phyloP scores from a whole-genome alignment of 352 stramenopile species.

The Phytophthora chlamydospora region DNA sequence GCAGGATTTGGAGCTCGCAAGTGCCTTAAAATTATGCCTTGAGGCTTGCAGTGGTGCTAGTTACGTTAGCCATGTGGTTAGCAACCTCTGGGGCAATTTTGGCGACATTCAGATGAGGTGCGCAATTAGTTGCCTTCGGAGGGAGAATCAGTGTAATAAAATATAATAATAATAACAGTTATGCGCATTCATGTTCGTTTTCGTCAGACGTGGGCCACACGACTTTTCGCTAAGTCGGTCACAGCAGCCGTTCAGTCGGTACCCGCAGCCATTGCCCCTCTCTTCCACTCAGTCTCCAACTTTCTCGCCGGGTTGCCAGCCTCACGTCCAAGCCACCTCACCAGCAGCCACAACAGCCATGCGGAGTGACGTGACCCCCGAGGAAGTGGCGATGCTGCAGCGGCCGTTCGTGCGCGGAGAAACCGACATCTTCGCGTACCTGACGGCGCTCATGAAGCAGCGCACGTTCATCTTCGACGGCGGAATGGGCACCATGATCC shows the following conservation, averaged over 20 bases:
- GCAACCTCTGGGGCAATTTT: too few species aligned
- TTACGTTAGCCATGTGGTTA: too few species aligned
- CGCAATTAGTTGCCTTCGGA: too few species aligned
- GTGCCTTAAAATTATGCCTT: too few species aligned
- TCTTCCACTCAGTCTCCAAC: constrained; percentile 24
- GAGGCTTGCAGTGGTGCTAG: too few species aligned
- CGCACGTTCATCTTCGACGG: constrained; percentile 96
- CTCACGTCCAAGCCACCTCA: too few species aligned
- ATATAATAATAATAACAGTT: too few species aligned
- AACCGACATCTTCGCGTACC: constrained; percentile 77
- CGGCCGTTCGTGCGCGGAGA: constrained; percentile 69
- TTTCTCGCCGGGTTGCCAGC: background rate
- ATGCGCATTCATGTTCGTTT: too few species aligned
- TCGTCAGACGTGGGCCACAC: too few species aligned
- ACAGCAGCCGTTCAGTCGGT: background rate
- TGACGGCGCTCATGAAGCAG: constrained; percentile 78
- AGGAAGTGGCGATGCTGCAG: constrained; percentile 58
- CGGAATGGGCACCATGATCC: constrained; percentile 99
- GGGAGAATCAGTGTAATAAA: too few species aligned
- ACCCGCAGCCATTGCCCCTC: background rate
- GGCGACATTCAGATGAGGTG: background rate
- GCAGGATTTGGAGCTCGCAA: too few species aligned
- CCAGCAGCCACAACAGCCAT: constrained; percentile 7
- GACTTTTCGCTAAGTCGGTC: background rate
- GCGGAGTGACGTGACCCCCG: constrained; percentile 40